Base-by-base conservation (phyloP, 352 stramenopile genomes). In the Phytophthora hybrid region DNA sequence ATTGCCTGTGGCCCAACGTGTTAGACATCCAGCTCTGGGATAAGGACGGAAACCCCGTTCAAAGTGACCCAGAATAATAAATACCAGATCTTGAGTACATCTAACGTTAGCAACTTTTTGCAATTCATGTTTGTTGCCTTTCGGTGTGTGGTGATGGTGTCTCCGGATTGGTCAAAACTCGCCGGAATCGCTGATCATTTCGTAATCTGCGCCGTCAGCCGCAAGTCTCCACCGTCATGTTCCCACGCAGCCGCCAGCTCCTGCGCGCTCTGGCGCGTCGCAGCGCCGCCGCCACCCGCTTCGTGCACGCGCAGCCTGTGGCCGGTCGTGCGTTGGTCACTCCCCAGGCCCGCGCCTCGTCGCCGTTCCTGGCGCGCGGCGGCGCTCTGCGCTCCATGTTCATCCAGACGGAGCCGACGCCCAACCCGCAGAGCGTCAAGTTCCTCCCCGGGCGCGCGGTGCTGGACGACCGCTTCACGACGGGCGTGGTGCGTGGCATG, bases 371-470 rank as follows among this genome's bases (percentile, higher is more conserved):
- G 44, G 68, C 54, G 53, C 68, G 61, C 58, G 26, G 63, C 7
- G 88, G 88, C 66, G 74, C 93, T 39, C 41, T 86, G 69, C 77
- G 95, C 81, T 81, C 95, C 70, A 96, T 99, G 74, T 99, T 99
- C 85, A 99, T 99, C 79, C 95, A 99, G 87, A 99, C 97, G 44
- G 97, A 98, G 77, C 79, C 92, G 39, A 99, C 98, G 55, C 98
- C 98, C 3, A 99, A 99, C 84, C 98, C 98, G 53, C 92, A 97
- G 79, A 98, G 90, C 69, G 82, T 99, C 74, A 99, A 99, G 84
- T 99, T 99, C 78, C 75, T 99, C 21, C 98, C 98, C 5, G 94
- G 93, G 26, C 84, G 89, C 60, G 73, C 81, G 3, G 92, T 99
- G 46, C 85, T 99, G 55, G 89, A 98, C 59, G 90, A 97, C 5